Evolutionary conservation across 2,329 filamentous ascomycete species (phyloP).

Genomic region (Hypoxylon sp.): DNA sequence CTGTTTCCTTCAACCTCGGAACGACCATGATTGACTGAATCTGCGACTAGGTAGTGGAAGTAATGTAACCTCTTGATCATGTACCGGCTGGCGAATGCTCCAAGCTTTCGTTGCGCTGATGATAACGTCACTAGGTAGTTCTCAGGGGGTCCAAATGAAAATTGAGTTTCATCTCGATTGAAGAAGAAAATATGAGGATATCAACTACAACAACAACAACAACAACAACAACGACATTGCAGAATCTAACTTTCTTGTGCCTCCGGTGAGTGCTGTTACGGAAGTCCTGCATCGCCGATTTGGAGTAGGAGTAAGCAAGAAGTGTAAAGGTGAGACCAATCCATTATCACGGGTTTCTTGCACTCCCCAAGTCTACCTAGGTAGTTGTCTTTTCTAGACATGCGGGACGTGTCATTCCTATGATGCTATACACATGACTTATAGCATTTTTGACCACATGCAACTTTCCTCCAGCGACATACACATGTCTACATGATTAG

Average conservation of each 20-base stretch:
- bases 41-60: not conserved
- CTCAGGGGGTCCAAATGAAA: not conserved
- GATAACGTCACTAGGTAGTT: conserved; percentile 18
- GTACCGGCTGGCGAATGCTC: not conserved
- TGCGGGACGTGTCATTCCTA: conserved; percentile 22
- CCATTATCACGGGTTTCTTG: conserved; percentile 20
- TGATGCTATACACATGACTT: conserved; percentile 28
- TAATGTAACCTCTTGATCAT: conserved; percentile 32
- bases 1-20: no score
- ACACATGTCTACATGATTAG: not conserved
- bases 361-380: not conserved
- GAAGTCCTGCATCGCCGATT: not conserved
- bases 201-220: not conserved
- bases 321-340: conserved; percentile 10
- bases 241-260: not conserved
- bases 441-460: conserved; percentile 26
- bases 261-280: not conserved
- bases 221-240: not conserved
- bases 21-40: no score
- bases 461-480: conserved; percentile 1
- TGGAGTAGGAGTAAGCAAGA: conserved; percentile 8
- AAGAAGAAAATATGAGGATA: not conserved
- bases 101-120: conserved; percentile 5
- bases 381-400: conserved; percentile 19
- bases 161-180: not conserved